phyloP scores from a whole-genome alignment of 305 asterid species.

The Solanum hybrid region DNA sequence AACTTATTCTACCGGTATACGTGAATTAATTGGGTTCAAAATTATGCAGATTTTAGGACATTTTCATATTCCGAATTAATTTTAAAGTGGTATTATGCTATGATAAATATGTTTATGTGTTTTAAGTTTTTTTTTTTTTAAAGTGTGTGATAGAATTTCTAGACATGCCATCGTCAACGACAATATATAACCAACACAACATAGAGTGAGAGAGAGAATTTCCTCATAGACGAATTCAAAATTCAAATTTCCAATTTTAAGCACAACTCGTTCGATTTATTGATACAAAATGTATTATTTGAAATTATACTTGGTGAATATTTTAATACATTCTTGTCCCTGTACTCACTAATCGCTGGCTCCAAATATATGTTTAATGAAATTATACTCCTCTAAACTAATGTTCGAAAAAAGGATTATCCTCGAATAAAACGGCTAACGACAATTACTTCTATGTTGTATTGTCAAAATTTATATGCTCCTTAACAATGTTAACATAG shows the following conservation, averaged over 20 bases:
- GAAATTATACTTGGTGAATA: accelerated
- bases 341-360: background rate
- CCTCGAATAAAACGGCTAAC: background rate
- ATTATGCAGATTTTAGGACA: background rate
- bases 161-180: background rate
- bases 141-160: background rate
- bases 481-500: background rate
- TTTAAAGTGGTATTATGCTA: background rate
- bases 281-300: background rate
- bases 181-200: background rate
- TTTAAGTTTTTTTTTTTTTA: background rate
- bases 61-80: background rate
- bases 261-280: background rate
- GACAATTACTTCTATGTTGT: background rate
- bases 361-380: background rate
- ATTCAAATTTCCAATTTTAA: background rate
- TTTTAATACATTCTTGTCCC: background rate
- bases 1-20: background rate
- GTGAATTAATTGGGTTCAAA: background rate
- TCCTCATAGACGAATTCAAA: accelerated
- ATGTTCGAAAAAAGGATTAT: background rate
- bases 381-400: background rate
- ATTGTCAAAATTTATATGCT: background rate
- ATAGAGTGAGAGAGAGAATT: background rate
- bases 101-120: background rate